Evolutionary conservation across 2,329 filamentous ascomycete species (phyloP).

Genomic region (Colletotrichum musae): DNA sequence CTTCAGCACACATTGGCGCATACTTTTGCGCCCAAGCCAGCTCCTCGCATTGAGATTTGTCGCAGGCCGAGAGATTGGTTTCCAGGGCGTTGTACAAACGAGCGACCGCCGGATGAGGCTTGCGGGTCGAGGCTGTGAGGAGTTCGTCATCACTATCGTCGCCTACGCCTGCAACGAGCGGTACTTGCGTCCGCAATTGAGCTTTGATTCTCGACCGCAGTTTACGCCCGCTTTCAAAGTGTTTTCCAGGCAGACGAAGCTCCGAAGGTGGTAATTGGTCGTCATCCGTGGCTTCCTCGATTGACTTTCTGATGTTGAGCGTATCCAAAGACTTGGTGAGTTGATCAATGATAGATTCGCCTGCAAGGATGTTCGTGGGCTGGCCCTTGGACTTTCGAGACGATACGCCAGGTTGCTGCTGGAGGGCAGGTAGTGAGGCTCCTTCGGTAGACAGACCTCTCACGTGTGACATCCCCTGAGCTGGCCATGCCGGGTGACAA

Average conservation of each 20-base stretch:
- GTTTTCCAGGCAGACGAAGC: constrained; percentile 68
- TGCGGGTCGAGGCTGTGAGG: constrained; percentile 36
- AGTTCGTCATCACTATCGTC: constrained; percentile 55
- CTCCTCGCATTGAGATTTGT: constrained; percentile 81
- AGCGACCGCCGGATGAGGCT: constrained; percentile 70
- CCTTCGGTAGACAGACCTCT: constrained; percentile 57
- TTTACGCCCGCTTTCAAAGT: constrained; percentile 71
- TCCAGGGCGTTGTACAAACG: constrained; percentile 73
- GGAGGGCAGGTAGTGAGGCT: neutral
- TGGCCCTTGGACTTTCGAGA: constrained; percentile 67
- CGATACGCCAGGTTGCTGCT: constrained; percentile 6
- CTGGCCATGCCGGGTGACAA: constrained; percentile 79
- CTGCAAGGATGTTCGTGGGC: constrained; percentile 54
- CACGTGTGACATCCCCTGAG: constrained; percentile 74
- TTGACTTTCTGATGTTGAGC: constrained; percentile 48
- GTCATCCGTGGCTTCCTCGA: constrained; percentile 54
- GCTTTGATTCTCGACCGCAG: constrained; percentile 64
- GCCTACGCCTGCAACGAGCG: neutral
- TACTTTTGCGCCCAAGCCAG: constrained; percentile 88
- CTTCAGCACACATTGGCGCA: constrained; percentile 75
- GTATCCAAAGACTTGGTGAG: constrained; percentile 57
- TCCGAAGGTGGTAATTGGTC: constrained; percentile 62
- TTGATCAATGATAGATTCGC: constrained; percentile 60
- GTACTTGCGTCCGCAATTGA: constrained; percentile 58
- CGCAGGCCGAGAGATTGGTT: constrained; percentile 81